Evolutionary conservation across 495 filamentous ascomycete genomes (phyloP), one percentile per base, ranked within the genome.

Genomic region (Penicillium longicatenatum): DNA sequence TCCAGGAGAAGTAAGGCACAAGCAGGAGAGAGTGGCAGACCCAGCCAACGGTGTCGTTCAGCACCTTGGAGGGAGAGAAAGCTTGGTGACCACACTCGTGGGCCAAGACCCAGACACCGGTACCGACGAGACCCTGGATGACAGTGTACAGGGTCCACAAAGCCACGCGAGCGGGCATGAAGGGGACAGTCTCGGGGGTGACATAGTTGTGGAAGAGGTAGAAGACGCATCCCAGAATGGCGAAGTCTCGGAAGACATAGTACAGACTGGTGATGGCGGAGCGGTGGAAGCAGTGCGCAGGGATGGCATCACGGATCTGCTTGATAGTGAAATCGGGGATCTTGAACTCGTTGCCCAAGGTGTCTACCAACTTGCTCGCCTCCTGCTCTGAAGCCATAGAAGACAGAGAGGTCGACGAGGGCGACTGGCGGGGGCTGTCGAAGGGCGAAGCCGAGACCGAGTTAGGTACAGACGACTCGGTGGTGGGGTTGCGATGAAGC

Each of bases 1-100:
- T 92, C 91, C 91, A 96, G 61, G 89, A 91, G 76, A 92, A 94
- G 77, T 93, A 96, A 24, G 91, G 91, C 24, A 94, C 91, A 33
- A 95, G 76, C 50, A 96, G 79, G 35, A 85, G 76, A 17, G 90
- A 93, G 74, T 96, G 91, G 59, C 90, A 83, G 69, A 92, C 69
- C 85, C 89, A 93, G 59, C 91, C 91, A 54, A 91, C 86, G n/a
- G 87, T 84, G 73, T 94, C 90, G 75, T 94, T 94, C 70, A 96
- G 70, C 1, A 81, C 76, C 76, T 87, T 89, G 63, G 86, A 93
- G 7, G 87, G 76, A 21, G 91, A 93, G 79, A 96, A 94, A 48
- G 90, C 86, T 75, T 89, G 86, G 74, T 89, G 86, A 57, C 86
- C 86, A 60, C 86, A 89, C 76, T 89, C 86, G 74, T 89, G 86